Conservation (phyloP, 768 basidiomycete genomes). For the Kwoniella dendrophila region DNA sequence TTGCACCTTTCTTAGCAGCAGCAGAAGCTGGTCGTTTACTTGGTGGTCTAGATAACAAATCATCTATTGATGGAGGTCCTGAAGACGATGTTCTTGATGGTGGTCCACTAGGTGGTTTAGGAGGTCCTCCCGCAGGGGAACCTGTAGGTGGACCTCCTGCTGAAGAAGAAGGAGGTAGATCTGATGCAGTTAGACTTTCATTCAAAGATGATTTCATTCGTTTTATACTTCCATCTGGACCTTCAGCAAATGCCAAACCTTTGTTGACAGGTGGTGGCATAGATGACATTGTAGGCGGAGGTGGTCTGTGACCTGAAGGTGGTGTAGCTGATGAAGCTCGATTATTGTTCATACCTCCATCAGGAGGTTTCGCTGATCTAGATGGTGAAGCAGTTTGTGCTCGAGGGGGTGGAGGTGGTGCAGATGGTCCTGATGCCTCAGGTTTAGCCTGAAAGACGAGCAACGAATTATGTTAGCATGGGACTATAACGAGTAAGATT, state of each 20-base stretch:
- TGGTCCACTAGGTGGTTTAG: conserved; percentile 54
- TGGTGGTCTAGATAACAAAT: conserved; percentile 60
- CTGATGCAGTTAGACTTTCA: conserved; percentile 29
- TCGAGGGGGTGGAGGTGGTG: conserved; percentile 74
- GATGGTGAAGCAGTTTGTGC: conserved; percentile 81
- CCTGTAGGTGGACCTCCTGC: conserved; percentile 4
- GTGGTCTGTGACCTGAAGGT: conserved; percentile 23
- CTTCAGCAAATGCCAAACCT: conserved; percentile 25
- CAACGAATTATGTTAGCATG: background rate
- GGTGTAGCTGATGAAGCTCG: conserved; percentile 33
- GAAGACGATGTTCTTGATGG: conserved; percentile 45
- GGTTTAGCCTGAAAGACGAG: conserved; percentile 57
- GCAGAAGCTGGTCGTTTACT: conserved; percentile 64
- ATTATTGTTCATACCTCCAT: background rate
- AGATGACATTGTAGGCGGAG: conserved; percentile 15
- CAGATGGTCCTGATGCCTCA: conserved; percentile 61
- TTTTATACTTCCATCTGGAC: conserved; percentile 24
- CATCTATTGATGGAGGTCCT: conserved; percentile 41
- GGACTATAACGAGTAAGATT: background rate
- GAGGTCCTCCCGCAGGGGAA: conserved; percentile 12
- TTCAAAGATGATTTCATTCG: conserved; percentile 24
- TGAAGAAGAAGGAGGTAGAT: conserved; percentile 16
- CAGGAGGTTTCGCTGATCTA: conserved; percentile 16
- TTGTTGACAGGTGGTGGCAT: conserved; percentile 8
- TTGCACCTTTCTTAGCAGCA: conserved; percentile 68